Evolutionary conservation across 352 stramenopile genomes (phyloP).

Genomic region (Pythium graminicola): DNA sequence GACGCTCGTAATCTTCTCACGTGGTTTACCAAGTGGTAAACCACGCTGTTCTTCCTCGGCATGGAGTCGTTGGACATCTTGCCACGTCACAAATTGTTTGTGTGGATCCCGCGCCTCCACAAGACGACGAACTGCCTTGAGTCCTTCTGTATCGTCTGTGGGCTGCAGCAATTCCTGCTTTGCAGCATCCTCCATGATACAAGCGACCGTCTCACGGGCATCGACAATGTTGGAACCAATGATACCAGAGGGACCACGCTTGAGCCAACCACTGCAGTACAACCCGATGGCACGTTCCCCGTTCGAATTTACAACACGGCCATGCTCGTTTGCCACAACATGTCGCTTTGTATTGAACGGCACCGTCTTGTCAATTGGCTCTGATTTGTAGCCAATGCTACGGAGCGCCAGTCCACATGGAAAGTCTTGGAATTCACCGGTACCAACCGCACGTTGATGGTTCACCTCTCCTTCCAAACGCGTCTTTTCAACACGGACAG

Average conservation of each 20-base stretch:
- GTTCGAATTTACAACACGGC: slow-evolving; percentile 38
- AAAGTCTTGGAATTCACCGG: slow-evolving; percentile 83
- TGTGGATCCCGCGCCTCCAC: slow-evolving; percentile 41
- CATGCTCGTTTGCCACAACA: slow-evolving; percentile 55
- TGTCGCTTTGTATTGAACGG: slow-evolving; percentile 79
- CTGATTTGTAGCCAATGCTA: slow-evolving; percentile 91
- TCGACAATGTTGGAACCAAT: slow-evolving; percentile 98
- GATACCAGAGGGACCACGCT: slow-evolving; percentile 95
- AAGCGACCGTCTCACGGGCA: slow-evolving; percentile 92
- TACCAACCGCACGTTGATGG: slow-evolving; percentile 78
- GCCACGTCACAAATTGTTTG: slow-evolving; percentile 67
- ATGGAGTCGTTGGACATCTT: slow-evolving; percentile 55
- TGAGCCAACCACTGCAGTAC: slow-evolving; percentile 97
- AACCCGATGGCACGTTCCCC: slow-evolving; percentile 62
- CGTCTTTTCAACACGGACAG: slow-evolving; percentile 85
- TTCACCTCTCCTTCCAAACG: slow-evolving; percentile 79
- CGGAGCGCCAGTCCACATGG: slow-evolving; percentile 67
- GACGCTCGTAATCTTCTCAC: slow-evolving; percentile 79
- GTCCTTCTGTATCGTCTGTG: slow-evolving; percentile 14
- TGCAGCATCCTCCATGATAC: slow-evolving; percentile 88
- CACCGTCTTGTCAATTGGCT: slow-evolving; percentile 48
- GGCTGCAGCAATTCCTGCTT: slow-evolving; percentile 36
- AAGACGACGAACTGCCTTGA: slow-evolving; percentile 40
- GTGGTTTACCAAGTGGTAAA: slow-evolving; percentile 49
- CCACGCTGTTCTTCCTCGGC: slow-evolving; percentile 58